Base-by-base conservation (phyloP, 768 basidiomycete genomes). In the Xanthoconium stramineum region DNA sequence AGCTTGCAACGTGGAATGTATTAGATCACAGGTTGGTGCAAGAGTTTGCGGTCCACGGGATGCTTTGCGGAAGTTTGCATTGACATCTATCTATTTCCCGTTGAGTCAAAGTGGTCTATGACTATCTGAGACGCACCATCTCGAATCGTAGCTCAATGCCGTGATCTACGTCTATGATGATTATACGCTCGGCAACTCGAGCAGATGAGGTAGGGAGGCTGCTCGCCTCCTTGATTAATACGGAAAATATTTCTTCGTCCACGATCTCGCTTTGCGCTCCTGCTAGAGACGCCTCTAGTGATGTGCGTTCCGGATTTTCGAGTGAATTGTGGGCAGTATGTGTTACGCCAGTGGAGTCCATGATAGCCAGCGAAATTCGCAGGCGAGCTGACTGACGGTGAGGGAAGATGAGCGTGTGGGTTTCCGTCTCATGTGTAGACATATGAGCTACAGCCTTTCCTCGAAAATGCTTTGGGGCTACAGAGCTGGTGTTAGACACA, bases 241-340 rank as follows among this genome's bases (percentile, higher is more conserved):
- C 65, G 4, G 84, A 75, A 60, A 91, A 94, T 38, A 93, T 85
- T 64, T 94, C 91, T 65, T 88, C 85, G 53, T 94, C 89, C 6
- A 91, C 79, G 14, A 85, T 76, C 67, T 92, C 91, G 50, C 76
- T 77, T 65, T 92, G 90, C 1, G 86, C 86, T 28, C 69, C 69
- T 55, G 72, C 75, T 36, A 94, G 74, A 10, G 78, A 75, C 2
- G 67, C 76, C 36, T 89, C 80, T 14, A 88, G 67, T 3, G 77
- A 73, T 0, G 61, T 60, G 10, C 74, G 58, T 24, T 76, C 72
- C 10, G 64, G 47, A 20, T 57, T 45, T n/a, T 64, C 56, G 19
- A 75, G 56, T 1, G 64, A 65, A 63, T 81, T 84, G 36, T 72
- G 72, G 17, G 74, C 71, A 6, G 70, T 70, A 8, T 47, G 52